These are phyloP conservation scores for Sugiyamaella marilandica DNA, from an alignment of 805 yeast genomes.

Conservation along the genomic window DNA sequence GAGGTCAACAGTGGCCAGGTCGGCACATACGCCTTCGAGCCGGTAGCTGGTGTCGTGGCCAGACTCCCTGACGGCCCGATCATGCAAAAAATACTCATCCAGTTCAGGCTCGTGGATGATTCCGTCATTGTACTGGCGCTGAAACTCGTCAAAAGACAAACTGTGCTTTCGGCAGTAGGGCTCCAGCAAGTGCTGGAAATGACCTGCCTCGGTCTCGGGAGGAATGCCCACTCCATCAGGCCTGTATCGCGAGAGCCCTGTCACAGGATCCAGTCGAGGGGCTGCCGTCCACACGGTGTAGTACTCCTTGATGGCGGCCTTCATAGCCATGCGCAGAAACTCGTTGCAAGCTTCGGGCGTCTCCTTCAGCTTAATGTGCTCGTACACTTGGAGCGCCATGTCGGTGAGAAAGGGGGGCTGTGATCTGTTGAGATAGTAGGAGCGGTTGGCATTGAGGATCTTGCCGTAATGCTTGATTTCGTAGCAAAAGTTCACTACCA, in stretches of 20 bases:
- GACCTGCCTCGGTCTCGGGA: slow-evolving; percentile 91
- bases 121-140: slow-evolving; percentile 62
- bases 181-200: slow-evolving; percentile 64
- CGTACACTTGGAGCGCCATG: slow-evolving; percentile 70
- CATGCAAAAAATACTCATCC: slow-evolving; percentile 86
- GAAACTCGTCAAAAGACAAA: slow-evolving; percentile 56
- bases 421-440: slow-evolving; percentile 84
- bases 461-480: slow-evolving; percentile 89
- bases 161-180: slow-evolving; percentile 66
- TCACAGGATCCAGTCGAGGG: slow-evolving; percentile 67
- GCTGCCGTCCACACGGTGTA: slow-evolving; percentile 66
- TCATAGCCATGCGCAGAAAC: slow-evolving; percentile 58
- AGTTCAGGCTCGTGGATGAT: slow-evolving; percentile 68
- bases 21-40: slow-evolving; percentile 83
- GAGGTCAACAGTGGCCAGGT: slow-evolving; percentile 85
- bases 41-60: slow-evolving; percentile 95
- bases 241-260: slow-evolving; percentile 85
- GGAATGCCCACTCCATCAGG: slow-evolving; percentile 93
- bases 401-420: slow-evolving; percentile 97
- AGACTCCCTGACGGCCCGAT: slow-evolving; percentile 90
- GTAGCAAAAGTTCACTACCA: slow-evolving; percentile 88
- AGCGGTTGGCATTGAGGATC: slow-evolving; percentile 88
- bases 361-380: slow-evolving; percentile 40
- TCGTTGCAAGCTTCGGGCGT: slow-evolving; percentile 39
- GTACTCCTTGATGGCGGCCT: slow-evolving; percentile 86